phyloP scores from a whole-genome alignment of 371 early-diverging fungal genomes.

The Sporodiniella umbellata region DNA sequence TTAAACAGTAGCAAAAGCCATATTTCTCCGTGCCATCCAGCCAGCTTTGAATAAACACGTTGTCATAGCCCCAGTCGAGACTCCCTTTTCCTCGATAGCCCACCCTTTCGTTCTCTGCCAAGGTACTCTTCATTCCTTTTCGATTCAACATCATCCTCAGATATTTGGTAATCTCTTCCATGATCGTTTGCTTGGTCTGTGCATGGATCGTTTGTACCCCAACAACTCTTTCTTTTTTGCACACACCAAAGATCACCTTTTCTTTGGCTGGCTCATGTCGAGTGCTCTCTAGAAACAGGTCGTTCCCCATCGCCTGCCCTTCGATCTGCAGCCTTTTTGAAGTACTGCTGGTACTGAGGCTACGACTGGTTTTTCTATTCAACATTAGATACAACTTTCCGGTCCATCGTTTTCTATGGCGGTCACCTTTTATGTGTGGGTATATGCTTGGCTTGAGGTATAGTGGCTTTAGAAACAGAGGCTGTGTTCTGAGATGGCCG shows the following conservation, averaged over 20 bases:
- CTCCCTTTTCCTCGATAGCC: background rate
- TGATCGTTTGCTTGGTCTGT: constrained; percentile 5
- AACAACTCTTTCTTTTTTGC: background rate
- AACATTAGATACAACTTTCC: too few relatives aligned
- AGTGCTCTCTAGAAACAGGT: too few relatives aligned
- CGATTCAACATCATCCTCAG: constrained; percentile 8
- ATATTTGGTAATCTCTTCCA: constrained; percentile 17
- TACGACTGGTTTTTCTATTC: too few relatives aligned
- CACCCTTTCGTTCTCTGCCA: background rate
- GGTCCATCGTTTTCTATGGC: too few relatives aligned
- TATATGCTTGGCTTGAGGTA: background rate
- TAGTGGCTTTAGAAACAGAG: background rate
- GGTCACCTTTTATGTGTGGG: background rate
- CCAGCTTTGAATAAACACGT: constrained; percentile 73
- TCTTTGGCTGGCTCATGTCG: too few relatives aligned
- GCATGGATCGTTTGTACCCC: too few relatives aligned
- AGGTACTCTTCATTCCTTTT: background rate
- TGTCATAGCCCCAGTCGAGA: constrained; percentile 6
- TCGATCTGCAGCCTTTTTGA: too few relatives aligned
- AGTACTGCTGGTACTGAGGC: too few relatives aligned
- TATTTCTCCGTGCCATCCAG: constrained; percentile 72
- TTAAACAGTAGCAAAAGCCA: constrained; percentile 83
- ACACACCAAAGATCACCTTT: too few relatives aligned
- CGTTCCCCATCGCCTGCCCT: too few relatives aligned
- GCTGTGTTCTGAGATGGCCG: background rate